Conservation (phyloP, 805 yeast species). For the Candida lessepsii region DNA sequence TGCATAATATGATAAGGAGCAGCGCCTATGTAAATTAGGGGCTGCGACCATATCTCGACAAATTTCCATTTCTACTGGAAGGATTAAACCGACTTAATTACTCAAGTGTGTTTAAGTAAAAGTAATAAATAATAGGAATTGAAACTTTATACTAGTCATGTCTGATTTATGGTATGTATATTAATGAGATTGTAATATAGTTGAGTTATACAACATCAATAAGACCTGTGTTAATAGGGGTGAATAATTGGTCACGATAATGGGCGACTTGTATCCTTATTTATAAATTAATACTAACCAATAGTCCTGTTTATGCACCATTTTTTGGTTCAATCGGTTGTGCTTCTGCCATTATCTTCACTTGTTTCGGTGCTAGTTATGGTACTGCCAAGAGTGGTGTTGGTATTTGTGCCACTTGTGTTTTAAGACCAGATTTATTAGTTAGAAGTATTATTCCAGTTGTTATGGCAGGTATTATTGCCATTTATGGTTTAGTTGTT, state of each 20-base stretch:
- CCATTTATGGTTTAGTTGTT: slow-evolving; percentile 96
- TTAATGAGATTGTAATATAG: too few species aligned
- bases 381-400: slow-evolving; percentile 99
- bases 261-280: neutral
- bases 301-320: slow-evolving; percentile 82
- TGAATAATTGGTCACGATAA: neutral
- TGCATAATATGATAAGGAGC: neutral
- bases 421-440: slow-evolving; percentile 92
- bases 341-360: slow-evolving; percentile 98
- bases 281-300: slow-evolving; percentile 3
- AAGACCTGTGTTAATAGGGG: too few species aligned
- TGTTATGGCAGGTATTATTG: slow-evolving; percentile 99
- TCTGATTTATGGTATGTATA: slow-evolving; percentile 72
- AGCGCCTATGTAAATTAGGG: slow-evolving; percentile 1
- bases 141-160: slow-evolving; percentile 38
- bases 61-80: slow-evolving; percentile 6
- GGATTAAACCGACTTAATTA: slow-evolving; percentile 8
- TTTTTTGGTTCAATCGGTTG: slow-evolving; percentile 99
- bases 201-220: too few species aligned
- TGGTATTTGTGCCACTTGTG: slow-evolving; percentile 98
- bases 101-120: slow-evolving; percentile 6
- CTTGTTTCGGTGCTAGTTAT: slow-evolving; percentile 98
- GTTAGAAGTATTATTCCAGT: slow-evolving; percentile 95
- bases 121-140: slow-evolving; percentile 3
- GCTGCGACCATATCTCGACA: slow-evolving; percentile 9